Evolutionary conservation across 176 grass and related monocot genomes (phyloP).

Genomic region (Zea luxurians): DNA sequence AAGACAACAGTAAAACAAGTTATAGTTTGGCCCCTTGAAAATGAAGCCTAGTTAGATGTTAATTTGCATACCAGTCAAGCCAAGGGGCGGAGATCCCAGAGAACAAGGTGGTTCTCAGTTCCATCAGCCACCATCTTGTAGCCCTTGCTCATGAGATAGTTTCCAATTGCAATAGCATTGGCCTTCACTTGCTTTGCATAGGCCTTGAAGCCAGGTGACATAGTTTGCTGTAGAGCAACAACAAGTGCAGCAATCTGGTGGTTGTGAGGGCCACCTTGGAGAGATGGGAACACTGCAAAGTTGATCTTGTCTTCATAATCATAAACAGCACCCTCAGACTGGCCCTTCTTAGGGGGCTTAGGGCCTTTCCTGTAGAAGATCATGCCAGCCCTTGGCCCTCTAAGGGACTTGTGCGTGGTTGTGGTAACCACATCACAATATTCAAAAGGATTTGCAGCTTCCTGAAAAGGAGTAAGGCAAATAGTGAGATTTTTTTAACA

Average conservation of each 20-base stretch:
- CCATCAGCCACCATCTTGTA: constrained; percentile 98
- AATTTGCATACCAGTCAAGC: constrained; percentile 73
- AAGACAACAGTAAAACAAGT: constrained; percentile 18
- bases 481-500: too few relatives aligned
- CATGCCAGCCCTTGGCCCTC: too few relatives aligned
- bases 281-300: constrained; percentile 94
- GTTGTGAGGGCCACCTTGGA: constrained; percentile 99
- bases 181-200: constrained; percentile 96
- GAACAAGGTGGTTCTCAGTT: constrained; percentile 98
- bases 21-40: background rate
- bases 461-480: constrained; percentile 96
- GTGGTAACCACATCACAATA: too few relatives aligned
- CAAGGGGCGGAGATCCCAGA: constrained; percentile 99
- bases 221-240: constrained; percentile 84
- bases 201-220: constrained; percentile 80
- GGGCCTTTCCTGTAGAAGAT: too few relatives aligned
- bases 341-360: too few relatives aligned
- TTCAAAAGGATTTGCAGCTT: too few relatives aligned
- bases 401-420: too few relatives aligned
- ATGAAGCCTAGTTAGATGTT: background rate
- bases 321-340: constrained; percentile 85
- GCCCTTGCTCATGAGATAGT: constrained; percentile 96
- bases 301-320: constrained; percentile 95
- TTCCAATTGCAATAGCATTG: constrained; percentile 85
- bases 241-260: constrained; percentile 96